Evolutionary conservation across 768 basidiomycete species (phyloP).

Genomic region (Phlebiopsis flavidoalba): DNA sequence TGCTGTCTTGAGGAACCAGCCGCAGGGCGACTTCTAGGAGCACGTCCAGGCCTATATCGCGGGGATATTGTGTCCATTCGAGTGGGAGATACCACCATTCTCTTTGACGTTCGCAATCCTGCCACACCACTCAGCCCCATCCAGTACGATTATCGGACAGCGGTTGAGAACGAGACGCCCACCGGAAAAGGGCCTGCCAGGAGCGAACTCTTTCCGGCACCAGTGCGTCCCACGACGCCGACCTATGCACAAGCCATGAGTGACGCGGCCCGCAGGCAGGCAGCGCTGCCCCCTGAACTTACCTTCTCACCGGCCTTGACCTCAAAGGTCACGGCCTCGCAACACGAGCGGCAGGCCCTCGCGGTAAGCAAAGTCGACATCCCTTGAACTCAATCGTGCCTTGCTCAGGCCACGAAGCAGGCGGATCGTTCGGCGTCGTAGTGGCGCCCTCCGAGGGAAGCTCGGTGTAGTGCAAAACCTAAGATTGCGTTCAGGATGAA

Average conservation of each 20-base stretch:
- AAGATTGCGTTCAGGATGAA: not conserved
- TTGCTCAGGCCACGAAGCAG: conserved; percentile 65
- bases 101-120: conserved; percentile 57
- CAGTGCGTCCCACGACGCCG: conserved; percentile 46
- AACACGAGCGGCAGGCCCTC: conserved; percentile 85
- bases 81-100: conserved; percentile 56
- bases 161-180: conserved; percentile 6
- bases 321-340: conserved; percentile 68
- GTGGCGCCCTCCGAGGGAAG: conserved; percentile 49
- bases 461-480: conserved; percentile 57
- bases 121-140: not conserved
- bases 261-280: not conserved
- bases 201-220: conserved; percentile 49
- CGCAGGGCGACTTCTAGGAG: conserved; percentile 51
- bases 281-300: conserved; percentile 13
- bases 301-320: conserved; percentile 82
- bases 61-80: conserved; percentile 51
- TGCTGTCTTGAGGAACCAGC: conserved; percentile 69
- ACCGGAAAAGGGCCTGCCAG: conserved; percentile 56
- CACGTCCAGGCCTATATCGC: conserved; percentile 46
- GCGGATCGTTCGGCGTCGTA: conserved; percentile 42
- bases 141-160: not conserved
- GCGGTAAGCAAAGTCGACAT: conserved; percentile 78
- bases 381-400: conserved; percentile 71
- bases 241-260: conserved; percentile 23